These are phyloP conservation scores for Primulina tabacum DNA, from an alignment of 257 asterid species.

Conservation along the genomic window DNA sequence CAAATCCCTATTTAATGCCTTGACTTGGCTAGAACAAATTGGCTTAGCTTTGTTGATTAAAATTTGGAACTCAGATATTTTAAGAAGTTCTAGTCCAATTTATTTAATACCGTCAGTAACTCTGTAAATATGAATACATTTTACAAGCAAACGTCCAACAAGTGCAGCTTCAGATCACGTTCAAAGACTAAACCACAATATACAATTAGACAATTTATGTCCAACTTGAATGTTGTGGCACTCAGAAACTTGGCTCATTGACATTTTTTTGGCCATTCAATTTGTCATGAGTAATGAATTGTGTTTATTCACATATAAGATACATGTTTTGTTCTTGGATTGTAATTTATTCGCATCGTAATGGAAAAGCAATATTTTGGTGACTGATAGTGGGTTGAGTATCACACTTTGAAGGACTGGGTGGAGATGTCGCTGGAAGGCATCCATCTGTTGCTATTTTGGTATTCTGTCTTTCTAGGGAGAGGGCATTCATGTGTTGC, in stretches of 20 bases:
- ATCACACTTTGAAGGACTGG: too few relatives aligned
- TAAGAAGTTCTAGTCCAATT: too few relatives aligned
- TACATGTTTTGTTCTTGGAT: too few relatives aligned
- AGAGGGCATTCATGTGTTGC: constrained; percentile 28
- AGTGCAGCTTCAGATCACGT: background rate
- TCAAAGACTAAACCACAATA: background rate
- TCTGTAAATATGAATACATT: background rate
- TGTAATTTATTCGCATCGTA: too few relatives aligned
- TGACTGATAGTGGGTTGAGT: too few relatives aligned
- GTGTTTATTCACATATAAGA: too few relatives aligned
- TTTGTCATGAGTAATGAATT: too few relatives aligned
- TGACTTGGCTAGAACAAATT: background rate
- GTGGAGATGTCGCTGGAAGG: too few relatives aligned
- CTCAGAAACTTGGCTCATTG: background rate
- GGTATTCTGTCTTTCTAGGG: constrained; percentile 43
- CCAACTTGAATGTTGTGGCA: background rate
- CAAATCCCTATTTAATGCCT: background rate
- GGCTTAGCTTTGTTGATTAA: background rate
- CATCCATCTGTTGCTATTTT: too few relatives aligned
- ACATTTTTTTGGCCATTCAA: background rate
- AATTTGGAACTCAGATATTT: too few relatives aligned
- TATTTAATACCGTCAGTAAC: background rate
- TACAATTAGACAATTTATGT: background rate
- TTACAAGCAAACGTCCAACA: background rate
- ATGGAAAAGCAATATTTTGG: too few relatives aligned